Percentiles rank a stretch among this genome's conserved stretches.
Conservation (phyloP, 1,284 basidiomycete species). For the Rhizoctonia solani region DNA sequence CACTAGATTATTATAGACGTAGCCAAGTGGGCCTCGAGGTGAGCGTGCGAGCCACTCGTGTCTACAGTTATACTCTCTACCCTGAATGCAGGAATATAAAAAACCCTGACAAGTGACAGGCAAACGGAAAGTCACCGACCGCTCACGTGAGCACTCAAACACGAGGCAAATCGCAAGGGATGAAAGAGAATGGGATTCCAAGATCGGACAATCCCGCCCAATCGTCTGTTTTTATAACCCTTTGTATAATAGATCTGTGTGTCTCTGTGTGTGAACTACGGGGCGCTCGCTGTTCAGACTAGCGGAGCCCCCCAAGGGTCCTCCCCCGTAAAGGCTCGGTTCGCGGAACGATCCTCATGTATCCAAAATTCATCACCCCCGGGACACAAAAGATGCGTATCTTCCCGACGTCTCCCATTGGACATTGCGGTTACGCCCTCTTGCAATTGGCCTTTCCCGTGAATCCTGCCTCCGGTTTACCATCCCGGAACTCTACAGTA, state of each 20-base stretch:
- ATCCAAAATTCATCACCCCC: background rate
- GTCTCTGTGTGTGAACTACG: no score
- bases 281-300: background rate
- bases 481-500: background rate
- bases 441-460: no score
- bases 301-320: background rate
- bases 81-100: background rate
- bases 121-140: no score
- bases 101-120: background rate
- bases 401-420: background rate
- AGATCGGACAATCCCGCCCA: background rate
- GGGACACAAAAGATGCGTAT: background rate
- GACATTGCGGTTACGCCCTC: no score
- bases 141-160: background rate
- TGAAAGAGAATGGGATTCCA: background rate
- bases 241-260: no score
- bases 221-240: background rate
- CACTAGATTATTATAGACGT: background rate
- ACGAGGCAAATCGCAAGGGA: background rate
- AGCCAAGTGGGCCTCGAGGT: slow-evolving; percentile 7
- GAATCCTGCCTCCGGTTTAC: no score
- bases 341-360: slow-evolving; percentile 4
- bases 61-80: background rate
- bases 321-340: background rate
- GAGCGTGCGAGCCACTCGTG: slow-evolving; percentile 28